A percentile compares a stretch with the other conserved stretches of the same genome.
Conservation (phyloP, 148 eudicot genomes). For the Rhododendron ovatum region DNA sequence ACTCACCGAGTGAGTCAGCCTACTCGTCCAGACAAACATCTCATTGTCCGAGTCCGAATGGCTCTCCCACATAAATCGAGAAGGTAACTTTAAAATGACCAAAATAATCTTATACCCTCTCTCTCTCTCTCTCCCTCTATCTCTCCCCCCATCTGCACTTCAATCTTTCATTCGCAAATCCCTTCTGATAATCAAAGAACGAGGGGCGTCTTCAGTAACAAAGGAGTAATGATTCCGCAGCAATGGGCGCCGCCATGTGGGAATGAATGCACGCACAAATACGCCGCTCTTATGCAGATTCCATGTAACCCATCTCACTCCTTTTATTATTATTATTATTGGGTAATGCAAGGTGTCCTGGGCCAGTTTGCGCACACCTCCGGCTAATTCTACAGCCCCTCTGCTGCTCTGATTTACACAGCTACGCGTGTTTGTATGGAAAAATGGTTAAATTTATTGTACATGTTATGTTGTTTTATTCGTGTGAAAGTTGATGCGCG, state of each 20-base stretch:
- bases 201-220: background rate
- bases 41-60: background rate
- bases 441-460: background rate
- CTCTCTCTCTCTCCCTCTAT: background rate
- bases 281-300: slow-evolving; percentile 83
- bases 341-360: background rate
- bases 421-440: background rate
- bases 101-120: background rate
- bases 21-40: background rate
- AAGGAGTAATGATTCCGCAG: slow-evolving; percentile 50
- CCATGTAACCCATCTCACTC: slow-evolving; percentile 48
- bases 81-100: background rate
- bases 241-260: slow-evolving; percentile 92
- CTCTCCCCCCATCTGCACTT: background rate
- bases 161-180: background rate
- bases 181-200: background rate
- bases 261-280: slow-evolving; percentile 82
- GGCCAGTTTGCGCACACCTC: background rate
- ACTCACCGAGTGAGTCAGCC: background rate
- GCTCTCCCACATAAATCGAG: background rate
- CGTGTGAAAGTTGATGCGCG: background rate
- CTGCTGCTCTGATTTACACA: background rate
- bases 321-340: background rate
- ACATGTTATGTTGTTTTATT: background rate
- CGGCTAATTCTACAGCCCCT: background rate